These are phyloP conservation scores for Patellifolia procumbens DNA, from an alignment of 179 eudicot genomes.

Conservation along the genomic window DNA sequence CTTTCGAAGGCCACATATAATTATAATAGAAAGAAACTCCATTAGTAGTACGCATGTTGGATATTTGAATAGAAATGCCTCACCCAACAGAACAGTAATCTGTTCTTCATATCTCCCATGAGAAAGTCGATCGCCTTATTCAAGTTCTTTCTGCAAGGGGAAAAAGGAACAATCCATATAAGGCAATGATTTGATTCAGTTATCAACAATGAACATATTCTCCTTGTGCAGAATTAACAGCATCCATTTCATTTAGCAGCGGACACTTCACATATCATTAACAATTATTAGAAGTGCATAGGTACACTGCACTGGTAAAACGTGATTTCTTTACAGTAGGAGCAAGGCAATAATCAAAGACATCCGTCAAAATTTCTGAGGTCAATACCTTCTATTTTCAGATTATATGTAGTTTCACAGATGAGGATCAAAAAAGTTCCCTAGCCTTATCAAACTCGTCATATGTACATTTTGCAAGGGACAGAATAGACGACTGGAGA, in stretches of 20 bases:
- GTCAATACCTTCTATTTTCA: background rate
- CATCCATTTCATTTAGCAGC: background rate
- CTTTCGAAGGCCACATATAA: too few relatives aligned
- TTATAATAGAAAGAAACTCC: too few relatives aligned
- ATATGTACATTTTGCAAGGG: background rate
- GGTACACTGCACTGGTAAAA: too few relatives aligned
- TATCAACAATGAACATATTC: too few relatives aligned
- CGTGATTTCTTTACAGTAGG: too few relatives aligned
- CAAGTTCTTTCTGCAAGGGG: conserved; percentile 60
- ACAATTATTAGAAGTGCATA: too few relatives aligned
- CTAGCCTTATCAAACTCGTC: background rate
- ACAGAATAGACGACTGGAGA: background rate
- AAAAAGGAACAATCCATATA: too few relatives aligned
- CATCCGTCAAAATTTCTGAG: background rate
- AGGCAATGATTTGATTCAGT: background rate
- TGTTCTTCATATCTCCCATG: conserved; percentile 46
- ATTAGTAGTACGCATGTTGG: too few relatives aligned
- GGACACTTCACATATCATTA: too few relatives aligned
- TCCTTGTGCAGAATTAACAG: too few relatives aligned
- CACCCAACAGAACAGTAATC: conserved; percentile 85
- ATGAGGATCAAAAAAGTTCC: background rate
- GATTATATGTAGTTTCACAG: background rate
- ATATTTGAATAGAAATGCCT: conserved; percentile 31
- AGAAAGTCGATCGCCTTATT: conserved; percentile 63
- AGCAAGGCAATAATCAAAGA: too few relatives aligned